phyloP scores from a whole-genome alignment of 1,139 yeast genomes.

The Pichia sp. region DNA sequence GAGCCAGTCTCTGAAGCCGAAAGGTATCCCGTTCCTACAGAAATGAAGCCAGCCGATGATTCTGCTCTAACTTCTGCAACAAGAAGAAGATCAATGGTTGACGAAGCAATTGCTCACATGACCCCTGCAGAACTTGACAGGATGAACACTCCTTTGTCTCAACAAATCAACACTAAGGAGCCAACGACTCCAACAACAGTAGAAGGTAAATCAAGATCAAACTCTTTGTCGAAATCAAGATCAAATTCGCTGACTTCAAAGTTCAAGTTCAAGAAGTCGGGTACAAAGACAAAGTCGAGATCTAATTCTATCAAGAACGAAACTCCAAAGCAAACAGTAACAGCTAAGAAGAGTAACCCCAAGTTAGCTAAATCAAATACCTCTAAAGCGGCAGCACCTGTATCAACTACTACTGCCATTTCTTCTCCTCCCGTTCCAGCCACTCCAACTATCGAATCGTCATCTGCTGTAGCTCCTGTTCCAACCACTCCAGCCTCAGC shows the following conservation, averaged over 20 bases:
- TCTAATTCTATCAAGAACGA: slow-evolving; percentile 16
- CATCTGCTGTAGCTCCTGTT: background rate
- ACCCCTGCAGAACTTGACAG: slow-evolving; percentile 27
- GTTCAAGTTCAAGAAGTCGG: slow-evolving; percentile 11
- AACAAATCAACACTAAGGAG: slow-evolving; percentile 21
- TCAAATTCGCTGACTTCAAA: slow-evolving; percentile 23
- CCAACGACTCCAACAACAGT: slow-evolving; percentile 16
- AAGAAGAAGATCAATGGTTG: slow-evolving; percentile 32
- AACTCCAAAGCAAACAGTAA: background rate
- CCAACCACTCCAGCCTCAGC: background rate
- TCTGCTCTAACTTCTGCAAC: background rate
- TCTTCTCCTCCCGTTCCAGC: slow-evolving; percentile 7
- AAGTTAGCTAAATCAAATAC: background rate
- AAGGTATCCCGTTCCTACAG: background rate
- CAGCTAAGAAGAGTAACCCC: slow-evolving; percentile 4
- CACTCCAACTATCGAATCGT: slow-evolving; percentile 1
- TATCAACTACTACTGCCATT: background rate
- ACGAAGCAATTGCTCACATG: slow-evolving; percentile 28
- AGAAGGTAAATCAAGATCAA: slow-evolving; percentile 1
- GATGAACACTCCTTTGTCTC: slow-evolving; percentile 28
- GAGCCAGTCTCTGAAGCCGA: slow-evolving; percentile 1
- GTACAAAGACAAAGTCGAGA: slow-evolving; percentile 9
- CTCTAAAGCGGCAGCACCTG: slow-evolving; percentile 5
- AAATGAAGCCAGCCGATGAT: slow-evolving; percentile 9
- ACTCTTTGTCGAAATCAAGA: slow-evolving; percentile 20